A percentile compares a stretch with the other conserved stretches of the same genome.
These are phyloP conservation scores for Byssothecium circinans DNA, from an alignment of 2,329 filamentous ascomycete genomes.

Conservation along the genomic window DNA sequence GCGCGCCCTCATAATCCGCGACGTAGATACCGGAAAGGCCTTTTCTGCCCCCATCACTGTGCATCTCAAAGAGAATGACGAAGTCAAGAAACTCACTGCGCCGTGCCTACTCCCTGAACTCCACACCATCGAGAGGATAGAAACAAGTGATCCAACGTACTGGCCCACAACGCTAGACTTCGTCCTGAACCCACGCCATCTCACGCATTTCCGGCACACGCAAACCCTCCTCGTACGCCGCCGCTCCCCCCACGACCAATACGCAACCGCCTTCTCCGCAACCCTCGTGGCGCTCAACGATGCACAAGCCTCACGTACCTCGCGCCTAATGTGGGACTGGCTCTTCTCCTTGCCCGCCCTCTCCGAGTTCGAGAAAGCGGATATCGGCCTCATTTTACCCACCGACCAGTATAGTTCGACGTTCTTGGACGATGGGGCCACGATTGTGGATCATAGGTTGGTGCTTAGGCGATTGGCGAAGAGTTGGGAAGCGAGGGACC, in stretches of 20 bases:
- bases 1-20: constrained; percentile 83
- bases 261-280: constrained; percentile 67
- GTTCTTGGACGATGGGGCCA: constrained; percentile 57
- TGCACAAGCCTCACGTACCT: constrained; percentile 44
- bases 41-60: constrained; percentile 73
- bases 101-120: constrained; percentile 67
- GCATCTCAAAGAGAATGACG: constrained; percentile 53
- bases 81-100: constrained; percentile 45
- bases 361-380: constrained; percentile 56
- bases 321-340: constrained; percentile 66
- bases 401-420: constrained; percentile 47
- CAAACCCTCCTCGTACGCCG: constrained; percentile 76
- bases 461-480: constrained; percentile 55
- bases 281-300: constrained; percentile 75
- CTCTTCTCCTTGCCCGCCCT: constrained; percentile 66
- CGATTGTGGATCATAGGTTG: constrained; percentile 71
- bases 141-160: constrained; percentile 66
- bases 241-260: constrained; percentile 60
- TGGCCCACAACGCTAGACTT: constrained; percentile 85
- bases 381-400: constrained; percentile 54
- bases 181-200: constrained; percentile 61
- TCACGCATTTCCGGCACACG: constrained; percentile 65
- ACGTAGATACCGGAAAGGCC: constrained; percentile 80
- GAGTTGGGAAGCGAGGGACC: constrained; percentile 48
- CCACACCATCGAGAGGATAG: constrained; percentile 62